Percentiles rank a stretch among this genome's conserved stretches.
Evolutionary conservation across 768 basidiomycete species (phyloP).

Genomic region (Termitomyces bulborhizus): DNA sequence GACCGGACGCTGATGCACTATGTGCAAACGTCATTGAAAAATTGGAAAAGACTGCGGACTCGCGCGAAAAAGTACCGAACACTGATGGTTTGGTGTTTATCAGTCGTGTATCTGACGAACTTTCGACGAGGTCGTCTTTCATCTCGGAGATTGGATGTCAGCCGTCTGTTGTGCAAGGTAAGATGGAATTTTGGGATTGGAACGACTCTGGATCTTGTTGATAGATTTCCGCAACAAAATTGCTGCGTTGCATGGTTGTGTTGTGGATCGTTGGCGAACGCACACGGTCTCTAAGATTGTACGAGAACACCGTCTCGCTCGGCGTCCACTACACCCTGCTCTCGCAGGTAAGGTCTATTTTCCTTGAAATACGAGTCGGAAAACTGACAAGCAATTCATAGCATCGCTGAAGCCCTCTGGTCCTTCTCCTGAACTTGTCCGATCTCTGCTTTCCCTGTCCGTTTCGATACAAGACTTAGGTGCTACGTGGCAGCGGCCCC

Average conservation of each 20-base stretch:
- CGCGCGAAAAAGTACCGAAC: conserved; percentile 12
- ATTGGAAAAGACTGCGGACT: conserved; percentile 28
- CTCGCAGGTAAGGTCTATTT: conserved; percentile 16
- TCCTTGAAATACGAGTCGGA: too few relatives aligned
- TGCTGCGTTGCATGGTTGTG: conserved; percentile 33
- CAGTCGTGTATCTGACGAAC: conserved; percentile 41
- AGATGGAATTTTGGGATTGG: neutral
- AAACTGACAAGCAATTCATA: neutral
- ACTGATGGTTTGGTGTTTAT: conserved; percentile 39
- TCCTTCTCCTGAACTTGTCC: conserved; percentile 49
- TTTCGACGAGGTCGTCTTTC: conserved; percentile 39
- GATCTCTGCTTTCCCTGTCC: conserved; percentile 49
- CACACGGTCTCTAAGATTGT: conserved; percentile 30
- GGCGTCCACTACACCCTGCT: conserved; percentile 13
- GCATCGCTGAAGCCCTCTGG: conserved; percentile 20
- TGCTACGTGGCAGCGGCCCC: conserved; percentile 26
- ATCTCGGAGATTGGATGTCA: conserved; percentile 38
- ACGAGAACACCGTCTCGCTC: conserved; percentile 17
- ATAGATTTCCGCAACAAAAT: conserved; percentile 46
- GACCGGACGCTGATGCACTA: conserved; percentile 43
- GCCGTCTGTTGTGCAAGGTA: conserved; percentile 21
- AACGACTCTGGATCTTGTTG: neutral
- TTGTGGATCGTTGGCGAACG: conserved; percentile 50
- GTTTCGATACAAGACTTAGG: conserved; percentile 52
- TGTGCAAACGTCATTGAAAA: conserved; percentile 35